A percentile compares a stretch with the other conserved stretches of the same genome.
Conservation (phyloP, 805 yeast genomes). For the Ogataea pini region DNA sequence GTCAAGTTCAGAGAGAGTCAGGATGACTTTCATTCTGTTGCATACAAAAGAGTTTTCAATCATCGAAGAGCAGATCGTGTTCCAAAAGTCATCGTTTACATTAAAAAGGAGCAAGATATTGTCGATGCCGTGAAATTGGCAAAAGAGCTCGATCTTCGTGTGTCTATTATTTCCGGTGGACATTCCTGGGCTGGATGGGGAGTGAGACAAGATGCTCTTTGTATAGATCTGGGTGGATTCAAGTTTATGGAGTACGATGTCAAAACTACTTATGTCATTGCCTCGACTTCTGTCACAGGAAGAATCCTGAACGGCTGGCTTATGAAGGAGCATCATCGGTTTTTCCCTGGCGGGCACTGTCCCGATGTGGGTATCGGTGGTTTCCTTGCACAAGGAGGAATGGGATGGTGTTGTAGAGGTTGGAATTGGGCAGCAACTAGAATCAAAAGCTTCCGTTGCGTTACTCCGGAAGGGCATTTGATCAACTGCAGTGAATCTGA, state of each 20-base stretch:
- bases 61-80: slow-evolving; percentile 10
- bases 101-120: slow-evolving; percentile 8
- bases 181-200: slow-evolving; percentile 18
- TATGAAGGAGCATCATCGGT: slow-evolving; percentile 7
- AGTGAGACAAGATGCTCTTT: slow-evolving; percentile 11
- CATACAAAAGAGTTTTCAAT: slow-evolving; percentile 14
- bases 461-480: slow-evolving; percentile 8
- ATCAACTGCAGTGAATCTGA: slow-evolving; percentile 12
- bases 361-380: slow-evolving; percentile 17
- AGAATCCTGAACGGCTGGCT: slow-evolving; percentile 3
- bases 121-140: slow-evolving; percentile 13
- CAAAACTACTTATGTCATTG: slow-evolving; percentile 5
- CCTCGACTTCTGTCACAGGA: slow-evolving; percentile 11
- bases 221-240: slow-evolving; percentile 11
- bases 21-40: slow-evolving; percentile 5
- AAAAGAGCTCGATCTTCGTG: slow-evolving; percentile 9
- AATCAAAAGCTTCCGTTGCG: slow-evolving; percentile 12
- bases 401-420: slow-evolving; percentile 17
- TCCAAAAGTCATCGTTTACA: slow-evolving; percentile 9
- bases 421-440: slow-evolving; percentile 16
- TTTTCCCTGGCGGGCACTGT: slow-evolving; percentile 15
- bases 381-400: slow-evolving; percentile 14
- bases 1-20: slow-evolving; percentile 10
- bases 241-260: slow-evolving; percentile 7
- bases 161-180: slow-evolving; percentile 14